Conservation (phyloP, 1,284 basidiomycete genomes). For the Naganishia cerealis region DNA sequence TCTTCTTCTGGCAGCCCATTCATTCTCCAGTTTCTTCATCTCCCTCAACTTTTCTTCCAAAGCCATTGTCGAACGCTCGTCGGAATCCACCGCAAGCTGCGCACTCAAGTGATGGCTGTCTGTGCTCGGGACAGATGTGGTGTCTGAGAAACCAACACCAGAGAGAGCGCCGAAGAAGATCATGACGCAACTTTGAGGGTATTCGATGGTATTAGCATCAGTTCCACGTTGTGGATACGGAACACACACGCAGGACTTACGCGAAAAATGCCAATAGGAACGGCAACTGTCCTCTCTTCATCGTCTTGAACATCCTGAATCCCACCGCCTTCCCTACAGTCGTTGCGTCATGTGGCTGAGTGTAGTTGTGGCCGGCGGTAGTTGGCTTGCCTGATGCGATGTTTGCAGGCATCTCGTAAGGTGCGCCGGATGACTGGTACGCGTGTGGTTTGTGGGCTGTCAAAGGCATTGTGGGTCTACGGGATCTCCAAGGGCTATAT, state of each 20-base stretch:
- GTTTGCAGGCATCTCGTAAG: conserved; percentile 1
- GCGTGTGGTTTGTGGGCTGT: background rate
- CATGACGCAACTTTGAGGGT: conserved; percentile 44
- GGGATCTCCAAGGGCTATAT: no score
- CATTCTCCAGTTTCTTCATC: conserved; percentile 46
- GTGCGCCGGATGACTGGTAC: background rate
- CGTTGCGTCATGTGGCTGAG: conserved; percentile 16
- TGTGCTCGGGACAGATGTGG: conserved; percentile 22
- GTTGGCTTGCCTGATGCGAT: background rate
- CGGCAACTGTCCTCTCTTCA: conserved; percentile 33
- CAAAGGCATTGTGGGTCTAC: background rate
- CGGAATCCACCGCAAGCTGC: conserved; percentile 33
- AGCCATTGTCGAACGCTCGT: conserved; percentile 44
- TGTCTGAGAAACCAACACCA: conserved; percentile 51
- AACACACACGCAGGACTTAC: conserved; percentile 17
- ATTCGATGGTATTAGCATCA: background rate
- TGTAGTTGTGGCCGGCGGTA: background rate
- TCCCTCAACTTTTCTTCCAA: conserved; percentile 42
- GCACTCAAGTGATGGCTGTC: background rate
- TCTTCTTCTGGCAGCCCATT: conserved; percentile 48
- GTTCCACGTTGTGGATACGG: background rate
- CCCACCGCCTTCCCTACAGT: conserved; percentile 28
- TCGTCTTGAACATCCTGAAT: conserved; percentile 32
- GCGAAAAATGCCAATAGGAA: conserved; percentile 32
- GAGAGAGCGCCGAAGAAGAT: conserved; percentile 52